A percentile compares a stretch with the other conserved stretches of the same genome.
phyloP scores from a whole-genome alignment of 176 grass and related monocot species.

The Dactylis glomerata region DNA sequence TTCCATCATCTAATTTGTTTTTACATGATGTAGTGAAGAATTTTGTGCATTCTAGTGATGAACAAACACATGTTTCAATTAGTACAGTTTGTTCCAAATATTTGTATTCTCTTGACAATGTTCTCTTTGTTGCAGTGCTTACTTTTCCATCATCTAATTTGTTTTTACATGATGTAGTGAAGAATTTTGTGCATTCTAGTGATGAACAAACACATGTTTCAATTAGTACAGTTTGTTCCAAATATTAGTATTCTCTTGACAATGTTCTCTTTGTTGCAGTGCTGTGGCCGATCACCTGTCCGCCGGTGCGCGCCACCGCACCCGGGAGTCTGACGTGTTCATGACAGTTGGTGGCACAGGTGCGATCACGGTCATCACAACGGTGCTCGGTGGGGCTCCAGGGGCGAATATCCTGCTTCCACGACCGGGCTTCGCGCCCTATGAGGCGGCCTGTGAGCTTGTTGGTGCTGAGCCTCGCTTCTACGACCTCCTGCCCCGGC shows the following conservation, averaged over 20 bases:
- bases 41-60: background rate
- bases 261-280: conserved; percentile 24
- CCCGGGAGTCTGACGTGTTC: conserved; percentile 55
- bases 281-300: conserved; percentile 67
- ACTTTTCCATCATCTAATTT: background rate
- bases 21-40: background rate
- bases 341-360: conserved; percentile 65
- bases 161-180: background rate
- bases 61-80: background rate
- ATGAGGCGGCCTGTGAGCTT: conserved; percentile 68
- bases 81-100: background rate
- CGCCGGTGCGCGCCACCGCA: conserved; percentile 33
- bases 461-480: conserved; percentile 63
- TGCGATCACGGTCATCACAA: conserved; percentile 56
- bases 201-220: background rate
- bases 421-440: conserved; percentile 65
- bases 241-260: background rate
- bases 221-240: background rate
- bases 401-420: conserved; percentile 69
- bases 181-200: background rate
- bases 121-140: too few species aligned
- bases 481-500: conserved; percentile 66
- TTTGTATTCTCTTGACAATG: background rate
- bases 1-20: background rate
- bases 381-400: conserved; percentile 58